Evolutionary conservation across 2,329 filamentous ascomycete genomes (phyloP).

Genomic region (Fusarium napiforme): DNA sequence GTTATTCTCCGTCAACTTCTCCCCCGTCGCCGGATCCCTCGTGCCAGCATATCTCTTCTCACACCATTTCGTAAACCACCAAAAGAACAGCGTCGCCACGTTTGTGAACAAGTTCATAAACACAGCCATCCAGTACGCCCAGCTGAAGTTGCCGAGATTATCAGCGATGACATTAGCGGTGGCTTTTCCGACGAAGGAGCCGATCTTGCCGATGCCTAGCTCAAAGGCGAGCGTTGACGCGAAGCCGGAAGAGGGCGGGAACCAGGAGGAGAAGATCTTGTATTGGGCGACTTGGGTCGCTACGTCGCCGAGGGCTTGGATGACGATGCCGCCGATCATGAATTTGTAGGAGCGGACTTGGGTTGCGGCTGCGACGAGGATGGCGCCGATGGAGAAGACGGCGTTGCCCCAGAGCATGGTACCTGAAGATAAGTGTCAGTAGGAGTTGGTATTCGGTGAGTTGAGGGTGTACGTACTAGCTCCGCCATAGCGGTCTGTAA

Average conservation of each 20-base stretch:
- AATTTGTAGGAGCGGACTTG: slow-evolving; percentile 66
- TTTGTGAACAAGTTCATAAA: slow-evolving; percentile 75
- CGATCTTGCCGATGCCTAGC: slow-evolving; percentile 69
- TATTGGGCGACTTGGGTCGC: slow-evolving; percentile 73
- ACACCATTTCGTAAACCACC: slow-evolving; percentile 64
- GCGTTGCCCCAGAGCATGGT: slow-evolving; percentile 70
- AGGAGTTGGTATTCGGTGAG: too few species aligned
- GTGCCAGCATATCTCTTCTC: slow-evolving; percentile 59
- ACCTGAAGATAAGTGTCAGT: slow-evolving; percentile 36
- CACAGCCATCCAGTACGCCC: slow-evolving; percentile 71
- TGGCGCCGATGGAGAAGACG: slow-evolving; percentile 67
- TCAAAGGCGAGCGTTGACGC: slow-evolving; percentile 71
- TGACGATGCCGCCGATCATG: slow-evolving; percentile 67
- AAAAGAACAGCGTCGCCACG: slow-evolving; percentile 62
- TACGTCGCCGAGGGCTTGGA: slow-evolving; percentile 70
- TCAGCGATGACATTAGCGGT: slow-evolving; percentile 69
- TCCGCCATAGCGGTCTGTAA: slow-evolving; percentile 69
- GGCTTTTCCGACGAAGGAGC: slow-evolving; percentile 68
- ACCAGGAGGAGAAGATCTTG: slow-evolving; percentile 74
- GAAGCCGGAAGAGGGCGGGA: slow-evolving; percentile 69
- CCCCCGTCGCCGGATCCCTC: slow-evolving; percentile 66
- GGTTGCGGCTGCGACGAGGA: slow-evolving; percentile 68
- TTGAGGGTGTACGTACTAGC: slow-evolving; percentile 52
- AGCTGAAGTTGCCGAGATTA: slow-evolving; percentile 68
- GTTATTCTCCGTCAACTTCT: slow-evolving; percentile 68